Base-by-base conservation (phyloP, 192 early-diverging fungal genomes). In the Chytriomyces confervae region DNA sequence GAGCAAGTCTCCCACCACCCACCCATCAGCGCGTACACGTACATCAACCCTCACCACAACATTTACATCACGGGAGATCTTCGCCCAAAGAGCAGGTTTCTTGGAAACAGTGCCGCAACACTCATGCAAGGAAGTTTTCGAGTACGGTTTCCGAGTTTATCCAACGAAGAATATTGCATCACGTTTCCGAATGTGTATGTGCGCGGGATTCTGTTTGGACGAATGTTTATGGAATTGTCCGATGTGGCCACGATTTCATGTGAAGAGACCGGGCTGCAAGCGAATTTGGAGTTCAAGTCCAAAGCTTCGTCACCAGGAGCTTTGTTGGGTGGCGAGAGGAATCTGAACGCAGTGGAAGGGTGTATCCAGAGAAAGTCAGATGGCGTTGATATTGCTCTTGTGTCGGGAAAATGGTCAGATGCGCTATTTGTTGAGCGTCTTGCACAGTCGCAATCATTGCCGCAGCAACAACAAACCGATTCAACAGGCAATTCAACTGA, bases 1-100 rank as follows among this genome's bases (percentile, higher is more conserved):
- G 97, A 98, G 83, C 97, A 98, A 83, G 94, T 96, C 9, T 94
- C 93, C 49, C 97, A 98, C 84, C 97, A 98, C 79, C 97, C 97
- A 65, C 97, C 97, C 2, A 91, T 96, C 51, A 94, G 93, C 5
- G 90, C 91, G 23, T 91, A 86, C 69, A 48, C 84, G 61, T 91
- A 91, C 79, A 83, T 85, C 49, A 92, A 91, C 83, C 75, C 73
- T 24, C 88, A 91, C 70, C 87, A 87, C n/a, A 86, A 85, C 11
- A 69, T 92, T 24, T 29, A 74, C 57, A 74, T 74, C 45, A 5
- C 53, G n/a, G 49, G 84, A 86, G 53, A 89, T 85, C 4, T 80
- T 75, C 0, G 91, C 91, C 43, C 81, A 90, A 67, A 91, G 90
- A 83, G 91, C 90, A 69, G 90, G 36, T 74, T 94, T 45, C 77